Conservation (phyloP, 2,329 filamentous ascomycete species). For the Ophiognomonia clavigignenti-juglandacearum region DNA sequence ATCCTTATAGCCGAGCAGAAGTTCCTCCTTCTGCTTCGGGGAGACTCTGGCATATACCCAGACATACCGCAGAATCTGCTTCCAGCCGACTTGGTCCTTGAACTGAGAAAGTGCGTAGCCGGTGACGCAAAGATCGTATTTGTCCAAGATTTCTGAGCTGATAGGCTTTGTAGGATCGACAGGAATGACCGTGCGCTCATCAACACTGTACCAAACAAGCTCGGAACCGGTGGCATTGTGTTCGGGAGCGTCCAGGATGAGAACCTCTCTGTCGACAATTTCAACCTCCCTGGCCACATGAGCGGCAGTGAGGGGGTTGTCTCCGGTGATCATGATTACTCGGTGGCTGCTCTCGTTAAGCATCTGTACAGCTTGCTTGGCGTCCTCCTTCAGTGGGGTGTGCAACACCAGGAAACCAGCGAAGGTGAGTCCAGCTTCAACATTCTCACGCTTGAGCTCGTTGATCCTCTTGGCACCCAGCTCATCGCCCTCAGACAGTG, state of each 20-base stretch:
- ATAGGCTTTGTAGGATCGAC: conserved; percentile 81
- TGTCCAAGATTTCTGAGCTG: conserved; percentile 72
- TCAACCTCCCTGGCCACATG: conserved; percentile 95
- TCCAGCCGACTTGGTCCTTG: conserved; percentile 71
- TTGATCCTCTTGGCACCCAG: conserved; percentile 83
- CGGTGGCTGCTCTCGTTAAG: conserved; percentile 98
- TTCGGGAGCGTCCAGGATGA: conserved; percentile 93
- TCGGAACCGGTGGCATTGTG: conserved; percentile 75
- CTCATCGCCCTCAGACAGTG: conserved; percentile 75
- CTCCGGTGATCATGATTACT: conserved; percentile 98
- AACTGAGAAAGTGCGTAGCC: conserved; percentile 91
- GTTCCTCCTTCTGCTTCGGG: conserved; percentile 98
- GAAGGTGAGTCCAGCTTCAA: conserved; percentile 80
- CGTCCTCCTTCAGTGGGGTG: conserved; percentile 94
- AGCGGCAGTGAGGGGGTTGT: conserved; percentile 93
- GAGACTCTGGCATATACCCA: conserved; percentile 99
- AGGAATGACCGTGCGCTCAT: conserved; percentile 80
- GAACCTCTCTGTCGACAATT: conserved; percentile 91
- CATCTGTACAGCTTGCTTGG: conserved; percentile 90
- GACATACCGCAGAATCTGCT: conserved; percentile 75
- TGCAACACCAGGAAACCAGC: conserved; percentile 94
- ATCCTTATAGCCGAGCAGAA: conserved; percentile 92
- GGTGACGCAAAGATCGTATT: conserved; percentile 91
- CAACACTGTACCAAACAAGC: conserved; percentile 90
- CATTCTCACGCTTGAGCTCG: conserved; percentile 86